Percentiles rank a stretch among this genome's conserved stretches.
Evolutionary conservation across 73 alveolate species (phyloP).

Genomic region (Paramecium biaurelia): DNA sequence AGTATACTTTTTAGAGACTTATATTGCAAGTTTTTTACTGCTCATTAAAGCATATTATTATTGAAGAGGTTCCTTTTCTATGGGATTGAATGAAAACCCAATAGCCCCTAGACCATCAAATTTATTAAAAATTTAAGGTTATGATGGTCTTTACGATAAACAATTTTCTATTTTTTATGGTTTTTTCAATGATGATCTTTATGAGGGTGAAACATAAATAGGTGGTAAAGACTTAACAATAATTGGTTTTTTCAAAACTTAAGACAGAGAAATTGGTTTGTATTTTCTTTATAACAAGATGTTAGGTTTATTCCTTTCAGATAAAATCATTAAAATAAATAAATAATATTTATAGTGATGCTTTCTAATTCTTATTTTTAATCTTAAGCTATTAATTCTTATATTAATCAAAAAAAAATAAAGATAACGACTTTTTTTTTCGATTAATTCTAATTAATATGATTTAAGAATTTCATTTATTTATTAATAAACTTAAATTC

Average conservation of each 20-base stretch:
- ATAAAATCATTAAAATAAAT: conserved; percentile 12
- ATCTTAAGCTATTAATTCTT: neutral
- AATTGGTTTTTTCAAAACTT: neutral
- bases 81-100: neutral
- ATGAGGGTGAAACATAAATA: neutral
- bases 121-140: neutral
- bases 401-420: neutral
- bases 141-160: neutral
- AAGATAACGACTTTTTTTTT: neutral
- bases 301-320: conserved; percentile 9
- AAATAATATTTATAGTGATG: neutral
- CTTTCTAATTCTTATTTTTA: neutral
- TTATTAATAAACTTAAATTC: neutral
- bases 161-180: neutral
- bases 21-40: neutral
- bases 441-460: neutral
- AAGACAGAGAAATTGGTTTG: neutral
- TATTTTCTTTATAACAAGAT: neutral
- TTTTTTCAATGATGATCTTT: neutral
- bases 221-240: conserved; percentile 4
- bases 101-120: conserved; percentile 1
- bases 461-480: neutral
- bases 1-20: neutral
- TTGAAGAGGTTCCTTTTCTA: neutral
- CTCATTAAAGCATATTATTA: neutral